Evolutionary conservation across 805 yeast species (phyloP).

Genomic region (Naumovozyma dairenensis): DNA sequence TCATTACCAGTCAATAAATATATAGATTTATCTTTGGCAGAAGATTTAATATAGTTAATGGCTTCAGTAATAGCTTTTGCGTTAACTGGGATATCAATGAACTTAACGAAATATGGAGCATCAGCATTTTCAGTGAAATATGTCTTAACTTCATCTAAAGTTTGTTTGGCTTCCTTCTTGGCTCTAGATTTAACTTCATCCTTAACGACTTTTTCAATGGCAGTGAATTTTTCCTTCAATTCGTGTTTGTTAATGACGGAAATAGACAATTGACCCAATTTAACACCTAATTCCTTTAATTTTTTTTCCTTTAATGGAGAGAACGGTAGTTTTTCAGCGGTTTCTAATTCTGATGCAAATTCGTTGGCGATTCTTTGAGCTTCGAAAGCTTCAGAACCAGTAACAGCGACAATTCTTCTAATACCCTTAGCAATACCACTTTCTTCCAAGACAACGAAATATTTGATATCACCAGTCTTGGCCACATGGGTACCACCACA

Average conservation of each 20-base stretch:
- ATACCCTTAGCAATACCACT: conserved; percentile 98
- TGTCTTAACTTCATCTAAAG: conserved; percentile 63
- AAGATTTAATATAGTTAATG: conserved; percentile 69
- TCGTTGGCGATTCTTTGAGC: conserved; percentile 79
- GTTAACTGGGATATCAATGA: conserved; percentile 63
- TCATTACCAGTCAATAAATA: conserved; percentile 68
- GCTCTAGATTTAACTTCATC: conserved; percentile 83
- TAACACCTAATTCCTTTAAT: conserved; percentile 76
- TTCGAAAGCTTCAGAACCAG: conserved; percentile 82
- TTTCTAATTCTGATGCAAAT: conserved; percentile 50
- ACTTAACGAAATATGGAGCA: conserved; percentile 53
- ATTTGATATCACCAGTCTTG: conserved; percentile 87
- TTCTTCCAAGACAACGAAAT: conserved; percentile 83
- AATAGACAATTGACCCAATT: conserved; percentile 70
- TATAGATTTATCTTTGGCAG: conserved; percentile 61
- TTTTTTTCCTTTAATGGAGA: conserved; percentile 72
- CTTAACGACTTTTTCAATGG: conserved; percentile 75
- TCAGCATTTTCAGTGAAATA: conserved; percentile 49
- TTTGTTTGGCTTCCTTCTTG: conserved; percentile 77
- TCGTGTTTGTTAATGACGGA: conserved; percentile 72
- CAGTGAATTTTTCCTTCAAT: conserved; percentile 62
- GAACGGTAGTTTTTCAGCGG: conserved; percentile 53
- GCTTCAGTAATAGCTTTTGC: conserved; percentile 95
- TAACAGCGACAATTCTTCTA: conserved; percentile 94
- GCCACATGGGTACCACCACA: conserved; percentile 99